phyloP scores from a whole-genome alignment of 805 yeast species.

The Candida silvatica region DNA sequence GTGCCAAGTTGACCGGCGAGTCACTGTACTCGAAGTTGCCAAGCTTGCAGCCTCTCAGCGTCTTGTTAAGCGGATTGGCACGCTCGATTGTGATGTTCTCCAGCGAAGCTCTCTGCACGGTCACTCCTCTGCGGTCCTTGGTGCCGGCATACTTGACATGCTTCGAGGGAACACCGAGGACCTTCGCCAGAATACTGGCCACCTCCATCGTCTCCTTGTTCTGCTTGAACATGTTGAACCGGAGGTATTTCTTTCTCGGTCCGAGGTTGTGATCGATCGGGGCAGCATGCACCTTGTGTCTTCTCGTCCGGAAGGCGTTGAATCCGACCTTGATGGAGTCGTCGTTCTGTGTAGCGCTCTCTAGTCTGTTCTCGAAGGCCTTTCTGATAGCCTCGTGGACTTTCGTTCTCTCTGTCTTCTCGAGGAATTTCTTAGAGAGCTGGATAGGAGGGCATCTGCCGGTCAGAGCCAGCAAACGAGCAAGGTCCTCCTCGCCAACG shows the following conservation, averaged over 20 bases:
- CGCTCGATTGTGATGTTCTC: constrained; percentile 66
- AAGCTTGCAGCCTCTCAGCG: constrained; percentile 65
- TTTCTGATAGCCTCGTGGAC: constrained; percentile 71
- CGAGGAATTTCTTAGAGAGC: constrained; percentile 48
- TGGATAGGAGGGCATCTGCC: constrained; percentile 42
- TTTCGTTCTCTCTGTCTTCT: constrained; percentile 66
- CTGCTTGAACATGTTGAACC: constrained; percentile 81
- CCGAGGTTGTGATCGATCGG: constrained; percentile 65
- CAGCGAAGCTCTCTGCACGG: constrained; percentile 75
- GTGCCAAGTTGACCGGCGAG: constrained; percentile 64
- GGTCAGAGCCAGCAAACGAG: constrained; percentile 42
- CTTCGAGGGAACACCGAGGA: constrained; percentile 67
- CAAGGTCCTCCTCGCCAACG: constrained; percentile 56
- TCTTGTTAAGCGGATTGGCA: constrained; percentile 65
- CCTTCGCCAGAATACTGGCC: constrained; percentile 62
- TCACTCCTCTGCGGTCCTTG: constrained; percentile 92
- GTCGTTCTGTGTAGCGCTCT: constrained; percentile 64
- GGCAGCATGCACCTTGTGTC: constrained; percentile 30
- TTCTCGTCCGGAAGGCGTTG: constrained; percentile 30
- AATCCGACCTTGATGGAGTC: constrained; percentile 60
- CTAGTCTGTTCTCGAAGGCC: constrained; percentile 67
- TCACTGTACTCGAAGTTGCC: constrained; percentile 73
- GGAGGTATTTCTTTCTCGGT: constrained; percentile 56
- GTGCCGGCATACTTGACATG: constrained; percentile 84
- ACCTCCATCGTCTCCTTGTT: constrained; percentile 98